phyloP scores from a whole-genome alignment of 2,329 filamentous ascomycete genomes.

The Exserohilum turcica region DNA sequence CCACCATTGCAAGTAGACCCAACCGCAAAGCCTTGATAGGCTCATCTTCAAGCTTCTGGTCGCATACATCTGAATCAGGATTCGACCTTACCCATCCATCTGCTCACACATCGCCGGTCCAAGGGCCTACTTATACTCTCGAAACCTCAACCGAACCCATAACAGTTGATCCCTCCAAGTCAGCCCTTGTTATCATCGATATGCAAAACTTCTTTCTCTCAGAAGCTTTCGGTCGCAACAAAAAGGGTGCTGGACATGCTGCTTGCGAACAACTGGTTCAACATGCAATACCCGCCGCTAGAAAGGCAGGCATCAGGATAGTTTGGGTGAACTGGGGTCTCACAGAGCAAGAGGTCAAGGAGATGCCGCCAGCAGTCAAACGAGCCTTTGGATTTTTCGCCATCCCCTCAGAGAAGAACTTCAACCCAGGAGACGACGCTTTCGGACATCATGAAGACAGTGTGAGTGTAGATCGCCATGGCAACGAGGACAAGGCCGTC shows the following conservation, averaged over 20 bases:
- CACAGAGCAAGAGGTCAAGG: slow-evolving; percentile 41
- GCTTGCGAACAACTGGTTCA: slow-evolving; percentile 40
- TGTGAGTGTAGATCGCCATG: slow-evolving; percentile 43
- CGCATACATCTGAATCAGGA: slow-evolving; percentile 49
- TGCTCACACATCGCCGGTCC: slow-evolving; percentile 29
- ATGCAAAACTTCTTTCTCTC: slow-evolving; percentile 54
- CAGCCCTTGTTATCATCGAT: slow-evolving; percentile 50
- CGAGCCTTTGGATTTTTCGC: slow-evolving; percentile 46
- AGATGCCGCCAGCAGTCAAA: slow-evolving; percentile 48
- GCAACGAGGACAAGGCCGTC: slow-evolving; percentile 19
- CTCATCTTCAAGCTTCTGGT: slow-evolving; percentile 52
- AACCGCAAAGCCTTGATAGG: slow-evolving; percentile 50
- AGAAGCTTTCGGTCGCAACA: slow-evolving; percentile 26
- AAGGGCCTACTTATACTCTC: slow-evolving; percentile 21
- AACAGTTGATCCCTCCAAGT: slow-evolving; percentile 44
- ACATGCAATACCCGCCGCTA: slow-evolving; percentile 47
- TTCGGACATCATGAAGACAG: slow-evolving; percentile 15
- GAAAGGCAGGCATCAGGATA: slow-evolving; percentile 47
- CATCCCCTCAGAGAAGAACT: slow-evolving; percentile 22
- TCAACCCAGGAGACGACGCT: slow-evolving; percentile 3
- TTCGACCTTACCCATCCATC: slow-evolving; percentile 55
- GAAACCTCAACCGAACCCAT: slow-evolving; percentile 35
- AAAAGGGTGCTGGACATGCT: slow-evolving; percentile 24
- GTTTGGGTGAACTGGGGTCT: slow-evolving; percentile 53
- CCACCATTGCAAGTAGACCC: slow-evolving; percentile 1